phyloP scores from a whole-genome alignment of 1,284 basidiomycete genomes.

The Boletus holoroseus region DNA sequence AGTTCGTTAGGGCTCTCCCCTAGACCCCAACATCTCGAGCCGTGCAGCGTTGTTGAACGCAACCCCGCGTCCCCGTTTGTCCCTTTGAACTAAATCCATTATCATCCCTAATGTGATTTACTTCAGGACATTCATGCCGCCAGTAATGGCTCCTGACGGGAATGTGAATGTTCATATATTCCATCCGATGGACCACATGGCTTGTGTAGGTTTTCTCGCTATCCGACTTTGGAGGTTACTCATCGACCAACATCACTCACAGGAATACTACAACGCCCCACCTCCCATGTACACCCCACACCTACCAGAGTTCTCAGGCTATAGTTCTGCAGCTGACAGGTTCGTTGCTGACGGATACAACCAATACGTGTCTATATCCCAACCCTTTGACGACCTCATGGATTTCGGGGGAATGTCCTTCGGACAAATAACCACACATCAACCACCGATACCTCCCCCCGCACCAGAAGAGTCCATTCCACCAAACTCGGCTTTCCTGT shows the following conservation, averaged over 20 bases:
- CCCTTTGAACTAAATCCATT: neutral
- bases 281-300: neutral
- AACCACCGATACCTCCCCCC: conserved; percentile 19
- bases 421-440: neutral
- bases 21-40: neutral
- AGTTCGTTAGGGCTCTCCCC: neutral
- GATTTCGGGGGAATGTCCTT: neutral
- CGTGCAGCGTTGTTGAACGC: conserved; percentile 1
- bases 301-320: neutral
- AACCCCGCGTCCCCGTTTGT: conserved; percentile 9
- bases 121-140: conserved; percentile 10
- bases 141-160: neutral
- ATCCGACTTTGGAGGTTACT: neutral
- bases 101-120: conserved; percentile 4
- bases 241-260: neutral
- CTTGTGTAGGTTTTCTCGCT: conserved; percentile 9
- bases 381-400: neutral
- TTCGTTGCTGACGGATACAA: neutral
- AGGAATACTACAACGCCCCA: conserved; percentile 13
- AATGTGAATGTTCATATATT: neutral
- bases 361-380: neutral
- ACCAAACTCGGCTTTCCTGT: conserved; percentile 4
- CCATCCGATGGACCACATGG: neutral
- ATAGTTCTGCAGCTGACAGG: neutral
- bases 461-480: conserved; percentile 6